phyloP scores from a whole-genome alignment of 139 green algal species.

The Tetraselmis striata region DNA sequence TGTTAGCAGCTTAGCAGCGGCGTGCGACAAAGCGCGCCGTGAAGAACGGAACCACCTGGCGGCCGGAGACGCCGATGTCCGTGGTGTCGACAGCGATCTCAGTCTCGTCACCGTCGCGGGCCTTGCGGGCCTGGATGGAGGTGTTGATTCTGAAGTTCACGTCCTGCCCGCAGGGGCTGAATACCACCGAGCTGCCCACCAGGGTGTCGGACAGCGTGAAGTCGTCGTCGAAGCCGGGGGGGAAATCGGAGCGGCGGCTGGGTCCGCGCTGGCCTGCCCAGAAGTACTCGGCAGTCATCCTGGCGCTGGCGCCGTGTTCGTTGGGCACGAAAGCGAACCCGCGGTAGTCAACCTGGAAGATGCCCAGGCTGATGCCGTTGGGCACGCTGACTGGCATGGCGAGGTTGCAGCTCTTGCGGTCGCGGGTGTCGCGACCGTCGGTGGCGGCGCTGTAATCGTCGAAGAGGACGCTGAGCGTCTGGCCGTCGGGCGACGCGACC shows the following conservation, averaged over 20 bases:
- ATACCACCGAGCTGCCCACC: neutral
- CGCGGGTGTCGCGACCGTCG: neutral
- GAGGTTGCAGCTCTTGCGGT: neutral
- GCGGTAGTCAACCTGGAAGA: neutral
- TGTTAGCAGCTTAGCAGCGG: neutral
- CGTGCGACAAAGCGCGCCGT: neutral
- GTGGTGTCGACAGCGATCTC: neutral
- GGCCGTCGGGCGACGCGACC: neutral
- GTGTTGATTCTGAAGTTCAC: neutral
- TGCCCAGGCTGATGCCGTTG: neutral
- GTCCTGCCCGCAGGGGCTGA: neutral
- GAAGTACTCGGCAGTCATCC: neutral
- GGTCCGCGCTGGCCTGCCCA: neutral
- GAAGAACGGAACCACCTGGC: neutral
- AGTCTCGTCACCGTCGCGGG: neutral
- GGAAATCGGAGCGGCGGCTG: neutral
- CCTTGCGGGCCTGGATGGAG: neutral
- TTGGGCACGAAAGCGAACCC: neutral
- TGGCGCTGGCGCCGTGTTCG: neutral
- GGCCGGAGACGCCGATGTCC: neutral
- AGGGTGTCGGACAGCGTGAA: neutral
- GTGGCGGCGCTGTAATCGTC: neutral
- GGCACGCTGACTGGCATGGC: neutral
- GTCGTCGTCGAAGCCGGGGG: neutral
- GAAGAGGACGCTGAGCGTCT: neutral